A percentile compares a stretch with the other conserved stretches of the same genome.
These are phyloP conservation scores for Pythium brachiatum DNA, from an alignment of 352 stramenopile genomes.

Conservation along the genomic window DNA sequence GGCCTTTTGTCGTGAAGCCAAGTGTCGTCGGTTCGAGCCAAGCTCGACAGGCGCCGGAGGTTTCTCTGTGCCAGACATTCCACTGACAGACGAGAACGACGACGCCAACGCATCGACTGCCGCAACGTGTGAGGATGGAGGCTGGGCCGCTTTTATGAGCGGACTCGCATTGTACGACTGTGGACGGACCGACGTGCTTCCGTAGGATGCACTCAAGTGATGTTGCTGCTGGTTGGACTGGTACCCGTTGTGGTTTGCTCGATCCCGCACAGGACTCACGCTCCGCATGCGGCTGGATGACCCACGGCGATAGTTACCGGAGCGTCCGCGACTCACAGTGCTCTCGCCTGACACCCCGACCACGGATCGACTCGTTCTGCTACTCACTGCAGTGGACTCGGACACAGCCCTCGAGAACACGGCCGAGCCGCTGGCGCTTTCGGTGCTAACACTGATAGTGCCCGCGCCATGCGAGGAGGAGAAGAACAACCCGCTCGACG, in stretches of 20 bases:
- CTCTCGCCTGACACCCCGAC: conserved; percentile 1
- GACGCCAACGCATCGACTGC: conserved; percentile 11
- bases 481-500: neutral
- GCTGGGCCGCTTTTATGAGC: conserved; percentile 5
- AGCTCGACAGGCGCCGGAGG: conserved; percentile 9
- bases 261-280: conserved; percentile 40
- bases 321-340: conserved; percentile 4
- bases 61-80: neutral
- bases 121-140: neutral
- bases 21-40: conserved; percentile 20
- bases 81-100: conserved; percentile 15
- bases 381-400: conserved; percentile 10
- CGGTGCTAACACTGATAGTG: conserved; percentile 2
- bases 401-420: conserved; percentile 17
- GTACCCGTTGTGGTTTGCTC: conserved; percentile 7
- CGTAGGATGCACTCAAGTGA: conserved; percentile 13
- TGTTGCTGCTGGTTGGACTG: conserved; percentile 14
- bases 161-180: conserved; percentile 6
- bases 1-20: conserved; percentile 39
- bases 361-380: conserved; percentile 15
- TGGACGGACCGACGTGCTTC: conserved; percentile 6
- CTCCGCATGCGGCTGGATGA: conserved; percentile 34
- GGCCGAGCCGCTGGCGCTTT: conserved; percentile 5
- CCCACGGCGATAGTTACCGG: neutral
- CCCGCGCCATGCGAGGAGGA: neutral